Percentiles rank a stretch among this genome's conserved stretches.
phyloP scores from a whole-genome alignment of 768 basidiomycete genomes.

The Auriscalpium orientale region DNA sequence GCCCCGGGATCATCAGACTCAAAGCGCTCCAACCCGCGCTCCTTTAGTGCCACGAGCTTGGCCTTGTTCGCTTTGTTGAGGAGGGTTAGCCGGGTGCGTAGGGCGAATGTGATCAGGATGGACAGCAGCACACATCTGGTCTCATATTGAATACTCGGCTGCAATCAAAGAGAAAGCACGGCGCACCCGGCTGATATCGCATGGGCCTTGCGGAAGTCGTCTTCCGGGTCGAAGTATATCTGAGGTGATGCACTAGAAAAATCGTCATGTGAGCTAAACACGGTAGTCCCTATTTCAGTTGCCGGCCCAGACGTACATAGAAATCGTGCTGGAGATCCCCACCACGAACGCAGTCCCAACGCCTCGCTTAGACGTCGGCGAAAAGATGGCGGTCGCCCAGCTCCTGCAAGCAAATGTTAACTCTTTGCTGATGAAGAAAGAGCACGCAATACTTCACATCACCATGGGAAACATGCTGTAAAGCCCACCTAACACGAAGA shows the following conservation, averaged over 20 bases:
- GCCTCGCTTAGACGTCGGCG: slow-evolving; percentile 52
- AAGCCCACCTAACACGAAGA: slow-evolving; percentile 47
- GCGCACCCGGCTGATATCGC: slow-evolving; percentile 45
- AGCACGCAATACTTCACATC: slow-evolving; percentile 31
- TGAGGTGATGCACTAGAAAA: slow-evolving; percentile 42
- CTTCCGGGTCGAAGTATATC: slow-evolving; percentile 46
- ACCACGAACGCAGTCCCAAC: slow-evolving; percentile 56
- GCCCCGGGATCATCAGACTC: slow-evolving; percentile 28
- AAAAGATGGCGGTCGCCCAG: slow-evolving; percentile 53
- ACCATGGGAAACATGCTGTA: slow-evolving; percentile 51
- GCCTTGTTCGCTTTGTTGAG: slow-evolving; percentile 36
- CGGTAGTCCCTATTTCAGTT: neutral
- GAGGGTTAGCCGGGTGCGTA: slow-evolving; percentile 36
- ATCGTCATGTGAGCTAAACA: neutral
- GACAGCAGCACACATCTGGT: slow-evolving; percentile 38
- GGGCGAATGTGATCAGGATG: slow-evolving; percentile 33
- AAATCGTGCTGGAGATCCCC: slow-evolving; percentile 50
- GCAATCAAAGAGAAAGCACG: neutral
- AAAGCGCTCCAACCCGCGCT: slow-evolving; percentile 16
- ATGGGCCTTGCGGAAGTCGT: slow-evolving; percentile 45
- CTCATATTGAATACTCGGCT: neutral
- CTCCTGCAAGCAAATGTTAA: slow-evolving; percentile 30
- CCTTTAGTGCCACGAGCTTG: slow-evolving; percentile 24
- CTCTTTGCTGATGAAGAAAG: neutral
- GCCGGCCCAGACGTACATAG: slow-evolving; percentile 32